A percentile compares a stretch with the other conserved stretches of the same genome.
phyloP scores from a whole-genome alignment of 768 basidiomycete genomes.

The Rhodotorula graminis region DNA sequence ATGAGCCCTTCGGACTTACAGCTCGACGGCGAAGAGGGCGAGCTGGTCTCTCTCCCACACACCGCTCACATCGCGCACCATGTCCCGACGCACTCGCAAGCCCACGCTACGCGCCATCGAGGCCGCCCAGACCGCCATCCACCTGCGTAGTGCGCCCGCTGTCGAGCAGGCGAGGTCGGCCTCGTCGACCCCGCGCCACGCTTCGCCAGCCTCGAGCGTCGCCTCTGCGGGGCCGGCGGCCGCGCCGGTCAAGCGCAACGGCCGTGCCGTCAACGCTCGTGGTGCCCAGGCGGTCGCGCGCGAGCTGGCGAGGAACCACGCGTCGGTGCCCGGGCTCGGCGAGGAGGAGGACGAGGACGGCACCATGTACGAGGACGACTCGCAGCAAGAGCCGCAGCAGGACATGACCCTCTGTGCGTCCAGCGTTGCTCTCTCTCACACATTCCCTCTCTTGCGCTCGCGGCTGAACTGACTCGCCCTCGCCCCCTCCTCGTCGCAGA shows the following conservation, averaged over 20 bases:
- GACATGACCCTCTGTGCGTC: slow-evolving; percentile 35
- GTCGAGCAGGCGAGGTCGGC: neutral
- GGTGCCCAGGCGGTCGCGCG: slow-evolving; percentile 12
- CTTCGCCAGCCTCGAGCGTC: neutral
- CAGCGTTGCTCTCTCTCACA: neutral
- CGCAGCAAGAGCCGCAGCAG: neutral
- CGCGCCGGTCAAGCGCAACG: slow-evolving; percentile 27
- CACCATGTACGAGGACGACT: neutral
- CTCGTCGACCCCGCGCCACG: neutral
- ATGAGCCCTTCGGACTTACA: too few relatives aligned
- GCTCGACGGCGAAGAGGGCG: too few relatives aligned
- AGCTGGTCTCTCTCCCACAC: too few relatives aligned
- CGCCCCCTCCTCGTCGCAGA: slow-evolving; percentile 32
- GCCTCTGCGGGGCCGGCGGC: neutral
- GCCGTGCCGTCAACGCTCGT: slow-evolving; percentile 14
- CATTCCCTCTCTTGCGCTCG: too few relatives aligned
- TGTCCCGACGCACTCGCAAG: slow-evolving; percentile 2
- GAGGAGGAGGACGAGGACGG: slow-evolving; percentile 7
- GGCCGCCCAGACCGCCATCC: neutral
- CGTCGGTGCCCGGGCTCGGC: neutral
- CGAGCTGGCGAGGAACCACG: neutral
- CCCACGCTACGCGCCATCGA: slow-evolving; percentile 14
- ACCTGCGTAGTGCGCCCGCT: neutral
- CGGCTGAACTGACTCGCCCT: neutral
- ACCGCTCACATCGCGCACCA: neutral